These are phyloP conservation scores for Diaporthe vaccinii DNA, from an alignment of 2,329 filamentous ascomycete species.

Conservation along the genomic window DNA sequence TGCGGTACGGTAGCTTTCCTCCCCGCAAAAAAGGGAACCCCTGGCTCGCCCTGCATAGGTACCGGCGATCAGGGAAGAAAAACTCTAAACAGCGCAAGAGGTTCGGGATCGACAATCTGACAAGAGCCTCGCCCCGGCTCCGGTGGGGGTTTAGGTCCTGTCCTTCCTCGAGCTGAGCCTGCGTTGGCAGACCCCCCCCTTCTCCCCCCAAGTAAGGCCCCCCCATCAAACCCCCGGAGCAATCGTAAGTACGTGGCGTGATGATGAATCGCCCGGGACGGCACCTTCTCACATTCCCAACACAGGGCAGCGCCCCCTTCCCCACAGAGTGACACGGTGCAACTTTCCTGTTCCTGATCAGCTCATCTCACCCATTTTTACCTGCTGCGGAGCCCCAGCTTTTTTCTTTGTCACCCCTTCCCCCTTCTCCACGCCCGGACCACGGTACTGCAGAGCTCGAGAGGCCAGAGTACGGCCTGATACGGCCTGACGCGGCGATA, in stretches of 20 bases:
- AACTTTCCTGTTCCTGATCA: conserved; percentile 35
- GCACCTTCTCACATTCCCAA: conserved; percentile 18
- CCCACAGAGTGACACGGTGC: conserved; percentile 33
- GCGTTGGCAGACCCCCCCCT: not conserved
- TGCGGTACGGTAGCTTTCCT: conserved; percentile 30
- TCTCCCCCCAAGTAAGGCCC: not conserved
- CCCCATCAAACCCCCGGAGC: not conserved
- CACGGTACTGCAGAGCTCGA: not conserved
- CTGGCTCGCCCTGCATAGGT: conserved; percentile 29
- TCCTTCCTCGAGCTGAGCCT: conserved; percentile 9
- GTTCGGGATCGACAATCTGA: conserved; percentile 34
- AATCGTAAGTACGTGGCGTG: conserved; percentile 30
- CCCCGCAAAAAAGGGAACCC: conserved; percentile 35
- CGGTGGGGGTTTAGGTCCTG: not conserved
- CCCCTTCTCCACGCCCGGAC: not conserved
- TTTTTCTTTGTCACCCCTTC: not conserved
- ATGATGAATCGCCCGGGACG: conserved; percentile 26
- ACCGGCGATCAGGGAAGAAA: conserved; percentile 33
- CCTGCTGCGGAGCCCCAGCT: conserved; percentile 28
- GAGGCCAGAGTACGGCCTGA: not conserved
- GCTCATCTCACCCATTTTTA: conserved; percentile 22
- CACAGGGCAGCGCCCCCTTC: conserved; percentile 30
- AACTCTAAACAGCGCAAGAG: conserved; percentile 32
- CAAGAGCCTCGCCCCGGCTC: conserved; percentile 31
- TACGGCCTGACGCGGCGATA: conserved; percentile 14